Conservation (phyloP, 2,329 filamentous ascomycete genomes). For the Xylaria arbuscula region DNA sequence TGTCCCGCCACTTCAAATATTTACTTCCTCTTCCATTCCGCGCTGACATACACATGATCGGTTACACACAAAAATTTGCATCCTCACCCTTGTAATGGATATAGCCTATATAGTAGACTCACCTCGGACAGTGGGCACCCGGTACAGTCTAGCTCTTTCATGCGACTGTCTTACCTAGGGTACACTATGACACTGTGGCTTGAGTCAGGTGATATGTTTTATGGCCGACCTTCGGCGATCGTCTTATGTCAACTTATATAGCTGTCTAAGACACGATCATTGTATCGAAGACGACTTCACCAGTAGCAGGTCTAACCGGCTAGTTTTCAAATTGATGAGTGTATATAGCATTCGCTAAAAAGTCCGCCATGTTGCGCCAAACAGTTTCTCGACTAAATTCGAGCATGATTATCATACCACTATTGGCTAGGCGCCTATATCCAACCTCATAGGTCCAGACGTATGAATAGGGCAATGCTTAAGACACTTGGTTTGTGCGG, state of each 20-base stretch:
- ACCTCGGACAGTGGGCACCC: neutral
- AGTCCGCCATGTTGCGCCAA: neutral
- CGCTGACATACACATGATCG: constrained; percentile 10
- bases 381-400: neutral
- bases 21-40: constrained; percentile 12
- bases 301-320: constrained; percentile 14
- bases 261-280: constrained; percentile 16
- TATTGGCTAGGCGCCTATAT: neutral
- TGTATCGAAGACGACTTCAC: neutral
- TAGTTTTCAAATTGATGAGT: neutral
- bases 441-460: neutral
- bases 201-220: constrained; percentile 26
- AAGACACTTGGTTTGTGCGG: neutral
- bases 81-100: constrained; percentile 8
- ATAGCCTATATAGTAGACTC: neutral
- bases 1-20: constrained; percentile 18
- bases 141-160: constrained; percentile 4
- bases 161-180: constrained; percentile 9
- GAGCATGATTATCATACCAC: neutral
- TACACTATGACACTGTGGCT: constrained; percentile 18
- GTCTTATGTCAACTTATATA: neutral
- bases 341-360: neutral
- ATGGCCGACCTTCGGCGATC: neutral
- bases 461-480: neutral
- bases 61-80: neutral